Evolutionary conservation across 495 filamentous ascomycete genomes (phyloP).

Genomic region (Tuber umbilicatum): DNA sequence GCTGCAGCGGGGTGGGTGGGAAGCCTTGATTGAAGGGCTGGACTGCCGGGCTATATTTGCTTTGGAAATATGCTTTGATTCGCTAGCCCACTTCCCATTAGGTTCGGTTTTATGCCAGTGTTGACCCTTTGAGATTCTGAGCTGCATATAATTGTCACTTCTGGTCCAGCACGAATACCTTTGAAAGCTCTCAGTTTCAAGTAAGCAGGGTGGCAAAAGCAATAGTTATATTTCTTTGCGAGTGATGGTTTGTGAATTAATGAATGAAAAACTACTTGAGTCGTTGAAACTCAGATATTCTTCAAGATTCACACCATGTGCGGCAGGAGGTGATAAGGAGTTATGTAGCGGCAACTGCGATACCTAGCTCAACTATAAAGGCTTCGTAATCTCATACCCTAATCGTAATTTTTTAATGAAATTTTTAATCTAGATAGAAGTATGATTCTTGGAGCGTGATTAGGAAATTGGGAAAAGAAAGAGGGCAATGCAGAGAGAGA

Average conservation of each 20-base stretch:
- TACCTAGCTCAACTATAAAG: not conserved
- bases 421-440: not conserved
- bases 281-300: not conserved
- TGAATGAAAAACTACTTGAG: not conserved
- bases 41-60: not conserved
- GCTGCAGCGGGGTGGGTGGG: not conserved
- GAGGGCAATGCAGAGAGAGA: not conserved
- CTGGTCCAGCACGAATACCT: not conserved
- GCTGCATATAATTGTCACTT: not conserved
- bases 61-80: not conserved
- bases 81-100: not conserved
- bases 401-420: not conserved
- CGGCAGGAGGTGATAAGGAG: not conserved
- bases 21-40: not conserved
- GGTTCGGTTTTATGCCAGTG: not conserved
- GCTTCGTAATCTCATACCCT: not conserved
- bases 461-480: not conserved
- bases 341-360: not conserved
- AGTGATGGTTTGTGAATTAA: not conserved
- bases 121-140: not conserved
- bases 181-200: not conserved
- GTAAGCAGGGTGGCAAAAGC: not conserved
- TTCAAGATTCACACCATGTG: not conserved
- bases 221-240: not conserved
- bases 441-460: not conserved